Evolutionary conservation across 495 filamentous ascomycete species (phyloP).

Genomic region (Aspergillus mulundensis): DNA sequence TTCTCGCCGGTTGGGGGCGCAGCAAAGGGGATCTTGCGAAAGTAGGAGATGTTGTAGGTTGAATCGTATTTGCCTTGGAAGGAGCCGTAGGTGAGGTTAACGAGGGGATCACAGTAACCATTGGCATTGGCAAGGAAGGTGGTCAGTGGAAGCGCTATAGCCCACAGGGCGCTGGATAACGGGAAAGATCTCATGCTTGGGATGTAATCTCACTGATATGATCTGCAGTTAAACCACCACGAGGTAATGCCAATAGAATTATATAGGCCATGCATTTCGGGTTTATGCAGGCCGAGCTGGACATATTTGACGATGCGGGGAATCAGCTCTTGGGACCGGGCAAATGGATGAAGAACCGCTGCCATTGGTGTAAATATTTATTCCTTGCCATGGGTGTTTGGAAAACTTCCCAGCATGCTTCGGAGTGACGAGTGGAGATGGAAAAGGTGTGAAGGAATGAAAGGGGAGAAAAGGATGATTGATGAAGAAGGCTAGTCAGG

Average conservation of each 20-base stretch:
- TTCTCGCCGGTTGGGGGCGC: conserved; percentile 52
- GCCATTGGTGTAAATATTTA: conserved; percentile 19
- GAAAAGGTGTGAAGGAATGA: too few relatives aligned
- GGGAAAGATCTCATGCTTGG: conserved; percentile 2
- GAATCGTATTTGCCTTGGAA: conserved; percentile 54
- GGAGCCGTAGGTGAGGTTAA: conserved; percentile 50
- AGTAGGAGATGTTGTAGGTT: conserved; percentile 50
- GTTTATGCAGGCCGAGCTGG: conserved; percentile 14
- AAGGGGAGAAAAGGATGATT: too few relatives aligned
- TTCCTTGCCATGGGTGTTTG: background rate
- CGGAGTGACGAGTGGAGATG: too few relatives aligned
- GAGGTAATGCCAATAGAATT: background rate
- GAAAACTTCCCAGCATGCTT: too few relatives aligned
- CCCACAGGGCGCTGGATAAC: background rate
- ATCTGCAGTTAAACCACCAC: background rate
- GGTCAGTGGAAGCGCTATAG: conserved; percentile 8
- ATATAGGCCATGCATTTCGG: conserved; percentile 8
- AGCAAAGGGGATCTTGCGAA: conserved; percentile 56
- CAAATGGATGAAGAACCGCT: background rate
- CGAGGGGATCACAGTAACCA: conserved; percentile 22
- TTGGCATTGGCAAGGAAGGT: conserved; percentile 1
- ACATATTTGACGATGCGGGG: background rate
- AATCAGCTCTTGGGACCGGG: background rate
- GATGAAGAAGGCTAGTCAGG: background rate
- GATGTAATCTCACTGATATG: background rate